A percentile compares a stretch with the other conserved stretches of the same genome.
These are phyloP conservation scores for Phytophthora ramorum DNA, from an alignment of 352 stramenopile species.

Conservation along the genomic window DNA sequence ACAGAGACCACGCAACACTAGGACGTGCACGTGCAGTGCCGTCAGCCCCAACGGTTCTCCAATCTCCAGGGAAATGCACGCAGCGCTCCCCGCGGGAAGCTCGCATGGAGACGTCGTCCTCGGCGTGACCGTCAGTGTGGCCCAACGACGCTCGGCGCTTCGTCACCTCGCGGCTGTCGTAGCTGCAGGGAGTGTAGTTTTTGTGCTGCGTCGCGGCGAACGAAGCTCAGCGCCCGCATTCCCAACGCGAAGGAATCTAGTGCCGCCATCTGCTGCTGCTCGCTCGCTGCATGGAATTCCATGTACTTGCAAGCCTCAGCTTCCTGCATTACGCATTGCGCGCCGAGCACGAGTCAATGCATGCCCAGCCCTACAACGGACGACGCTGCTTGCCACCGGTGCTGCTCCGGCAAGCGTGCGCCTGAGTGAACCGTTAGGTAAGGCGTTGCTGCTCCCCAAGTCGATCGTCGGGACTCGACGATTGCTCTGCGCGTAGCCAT, in stretches of 20 bases:
- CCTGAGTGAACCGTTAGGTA: conserved; percentile 25
- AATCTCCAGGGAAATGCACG: conserved; percentile 6
- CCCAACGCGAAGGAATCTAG: conserved; percentile 30
- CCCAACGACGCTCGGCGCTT: conserved; percentile 15
- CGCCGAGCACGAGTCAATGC: conserved; percentile 1
- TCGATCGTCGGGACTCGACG: background rate
- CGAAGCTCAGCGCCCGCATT: conserved; percentile 3
- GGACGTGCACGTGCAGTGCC: background rate
- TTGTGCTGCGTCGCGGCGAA: conserved; percentile 14
- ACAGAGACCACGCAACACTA: conserved; percentile 7
- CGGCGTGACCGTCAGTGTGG: background rate
- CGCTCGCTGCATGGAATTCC: background rate
- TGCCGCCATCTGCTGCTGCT: conserved; percentile 7
- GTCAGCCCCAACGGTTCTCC: conserved; percentile 28
- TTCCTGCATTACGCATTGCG: conserved; percentile 4
- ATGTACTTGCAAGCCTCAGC: conserved; percentile 9
- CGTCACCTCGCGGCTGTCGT: conserved; percentile 23
- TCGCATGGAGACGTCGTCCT: background rate
- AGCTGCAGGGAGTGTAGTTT: conserved; percentile 16
- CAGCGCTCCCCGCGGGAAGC: background rate
- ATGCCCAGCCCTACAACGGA: conserved; percentile 20
- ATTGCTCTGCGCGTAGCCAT: conserved; percentile 19
- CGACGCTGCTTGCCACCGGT: conserved; percentile 9
- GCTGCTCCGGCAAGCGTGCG: background rate
- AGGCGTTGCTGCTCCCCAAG: conserved; percentile 13